These are phyloP conservation scores for Aethionema arabicum DNA, from an alignment of 345 rosid genomes.

Conservation along the genomic window DNA sequence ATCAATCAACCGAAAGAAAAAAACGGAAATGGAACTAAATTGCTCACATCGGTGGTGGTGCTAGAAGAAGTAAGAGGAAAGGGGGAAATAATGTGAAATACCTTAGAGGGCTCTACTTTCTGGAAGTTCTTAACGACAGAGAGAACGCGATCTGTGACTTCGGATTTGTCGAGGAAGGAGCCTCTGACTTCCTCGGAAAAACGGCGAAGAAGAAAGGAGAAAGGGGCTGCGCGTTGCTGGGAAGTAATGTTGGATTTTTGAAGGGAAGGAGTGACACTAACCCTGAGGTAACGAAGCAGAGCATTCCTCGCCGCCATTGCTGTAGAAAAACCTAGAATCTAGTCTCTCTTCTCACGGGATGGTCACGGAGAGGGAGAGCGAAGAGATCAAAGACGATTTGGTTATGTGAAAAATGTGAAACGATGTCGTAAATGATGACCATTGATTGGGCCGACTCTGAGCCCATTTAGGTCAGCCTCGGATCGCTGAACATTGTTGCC, in stretches of 20 bases:
- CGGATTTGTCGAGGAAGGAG: conserved; percentile 91
- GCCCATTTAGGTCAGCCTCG: too few relatives aligned
- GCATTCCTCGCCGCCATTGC: conserved; percentile 67
- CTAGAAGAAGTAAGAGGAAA: background rate
- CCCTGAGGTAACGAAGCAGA: conserved; percentile 73
- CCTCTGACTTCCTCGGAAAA: conserved; percentile 86
- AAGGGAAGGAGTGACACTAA: conserved; percentile 41
- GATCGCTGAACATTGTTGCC: too few relatives aligned
- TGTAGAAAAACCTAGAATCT: conserved; percentile 19
- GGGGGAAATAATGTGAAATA: conserved; percentile 9
- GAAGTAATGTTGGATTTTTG: conserved; percentile 37
- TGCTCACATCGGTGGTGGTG: too few relatives aligned
- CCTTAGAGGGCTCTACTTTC: conserved; percentile 93
- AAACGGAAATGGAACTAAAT: too few relatives aligned
- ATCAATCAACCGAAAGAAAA: too few relatives aligned
- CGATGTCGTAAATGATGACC: too few relatives aligned
- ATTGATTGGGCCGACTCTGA: too few relatives aligned
- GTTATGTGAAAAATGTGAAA: too few relatives aligned
- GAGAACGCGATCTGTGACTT: conserved; percentile 92
- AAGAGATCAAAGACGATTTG: too few relatives aligned
- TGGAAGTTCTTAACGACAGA: conserved; percentile 87
- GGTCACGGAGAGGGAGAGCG: too few relatives aligned
- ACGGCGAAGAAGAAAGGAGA: conserved; percentile 51
- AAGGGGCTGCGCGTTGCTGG: conserved; percentile 38
- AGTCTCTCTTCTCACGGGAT: background rate